Evolutionary conservation across 73 alveolate genomes (phyloP).

Genomic region (Effrenium voratum): DNA sequence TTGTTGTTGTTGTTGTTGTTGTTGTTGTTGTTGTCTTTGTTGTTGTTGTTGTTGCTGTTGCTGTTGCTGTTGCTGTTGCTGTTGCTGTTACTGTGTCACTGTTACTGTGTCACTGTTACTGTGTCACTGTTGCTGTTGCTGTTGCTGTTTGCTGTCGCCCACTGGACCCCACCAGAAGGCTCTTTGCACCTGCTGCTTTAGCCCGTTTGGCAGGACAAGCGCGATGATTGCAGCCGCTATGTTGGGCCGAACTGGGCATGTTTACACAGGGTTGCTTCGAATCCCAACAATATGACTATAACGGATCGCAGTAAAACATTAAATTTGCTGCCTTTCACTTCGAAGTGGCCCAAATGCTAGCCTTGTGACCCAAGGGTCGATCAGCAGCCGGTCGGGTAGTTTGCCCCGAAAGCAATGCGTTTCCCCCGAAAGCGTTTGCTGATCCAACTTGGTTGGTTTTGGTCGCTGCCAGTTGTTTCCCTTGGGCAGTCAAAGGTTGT

Average conservation of each 20-base stretch:
- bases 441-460: not conserved
- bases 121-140: not conserved
- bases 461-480: too few species aligned
- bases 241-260: not conserved
- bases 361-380: not conserved
- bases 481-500: too few species aligned
- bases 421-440: not conserved
- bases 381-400: not conserved
- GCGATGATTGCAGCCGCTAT: constrained; percentile 39
- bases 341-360: not conserved
- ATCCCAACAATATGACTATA: too few species aligned
- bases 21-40: not conserved
- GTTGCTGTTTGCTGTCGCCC: not conserved
- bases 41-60: not conserved
- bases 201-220: constrained; percentile 15
- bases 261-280: too few species aligned
- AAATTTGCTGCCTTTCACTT: not conserved
- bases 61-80: not conserved
- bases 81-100: not conserved
- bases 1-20: not conserved
- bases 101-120: not conserved
- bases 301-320: not conserved
- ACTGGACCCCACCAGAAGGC: not conserved
- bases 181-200: not conserved
- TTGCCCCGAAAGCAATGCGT: not conserved